These are phyloP conservation scores for Alternaria metachromatica DNA, from an alignment of 2,329 filamentous ascomycete genomes.

Conservation along the genomic window DNA sequence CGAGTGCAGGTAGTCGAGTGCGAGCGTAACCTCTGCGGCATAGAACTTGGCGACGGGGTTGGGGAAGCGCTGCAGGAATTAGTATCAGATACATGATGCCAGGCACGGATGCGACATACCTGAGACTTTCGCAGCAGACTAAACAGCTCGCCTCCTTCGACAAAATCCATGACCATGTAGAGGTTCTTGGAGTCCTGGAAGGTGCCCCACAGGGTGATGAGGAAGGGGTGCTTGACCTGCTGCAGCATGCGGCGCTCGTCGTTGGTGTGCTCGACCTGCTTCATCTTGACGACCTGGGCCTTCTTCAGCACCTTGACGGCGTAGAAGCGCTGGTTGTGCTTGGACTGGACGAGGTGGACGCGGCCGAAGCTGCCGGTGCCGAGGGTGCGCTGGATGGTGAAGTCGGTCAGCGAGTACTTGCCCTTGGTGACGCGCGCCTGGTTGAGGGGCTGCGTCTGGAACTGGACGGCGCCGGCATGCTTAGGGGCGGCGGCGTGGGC, in stretches of 20 bases:
- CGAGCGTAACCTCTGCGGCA: slow-evolving; percentile 93
- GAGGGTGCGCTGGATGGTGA: slow-evolving; percentile 86
- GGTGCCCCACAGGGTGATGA: slow-evolving; percentile 97
- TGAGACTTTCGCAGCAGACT: slow-evolving; percentile 87
- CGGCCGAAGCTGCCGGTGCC: slow-evolving; percentile 97
- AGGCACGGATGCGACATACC: background rate
- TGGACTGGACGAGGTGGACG: slow-evolving; percentile 95
- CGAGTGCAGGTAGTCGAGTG: slow-evolving; percentile 91
- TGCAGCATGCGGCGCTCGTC: slow-evolving; percentile 96
- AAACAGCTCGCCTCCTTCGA: slow-evolving; percentile 97
- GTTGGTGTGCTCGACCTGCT: slow-evolving; percentile 99
- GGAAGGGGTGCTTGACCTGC: slow-evolving; percentile 95
- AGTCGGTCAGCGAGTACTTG: slow-evolving; percentile 94
- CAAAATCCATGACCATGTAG: slow-evolving; percentile 99
- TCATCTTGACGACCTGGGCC: slow-evolving; percentile 99
- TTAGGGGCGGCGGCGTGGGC: slow-evolving; percentile 35
- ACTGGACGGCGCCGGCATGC: slow-evolving; percentile 47
- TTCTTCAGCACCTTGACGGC: slow-evolving; percentile 99
- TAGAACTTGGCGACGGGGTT: slow-evolving; percentile 99
- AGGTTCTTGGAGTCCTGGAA: slow-evolving; percentile 95
- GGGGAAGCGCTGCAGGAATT: slow-evolving; percentile 78
- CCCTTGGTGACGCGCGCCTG: slow-evolving; percentile 80
- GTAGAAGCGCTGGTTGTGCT: slow-evolving; percentile 98
- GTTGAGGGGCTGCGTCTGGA: slow-evolving; percentile 45
- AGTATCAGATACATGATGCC: background rate